Evolutionary conservation across 73 alveolate genomes (phyloP), one percentile per base, ranked within the genome.

Genomic region (Symbiodinium natans): DNA sequence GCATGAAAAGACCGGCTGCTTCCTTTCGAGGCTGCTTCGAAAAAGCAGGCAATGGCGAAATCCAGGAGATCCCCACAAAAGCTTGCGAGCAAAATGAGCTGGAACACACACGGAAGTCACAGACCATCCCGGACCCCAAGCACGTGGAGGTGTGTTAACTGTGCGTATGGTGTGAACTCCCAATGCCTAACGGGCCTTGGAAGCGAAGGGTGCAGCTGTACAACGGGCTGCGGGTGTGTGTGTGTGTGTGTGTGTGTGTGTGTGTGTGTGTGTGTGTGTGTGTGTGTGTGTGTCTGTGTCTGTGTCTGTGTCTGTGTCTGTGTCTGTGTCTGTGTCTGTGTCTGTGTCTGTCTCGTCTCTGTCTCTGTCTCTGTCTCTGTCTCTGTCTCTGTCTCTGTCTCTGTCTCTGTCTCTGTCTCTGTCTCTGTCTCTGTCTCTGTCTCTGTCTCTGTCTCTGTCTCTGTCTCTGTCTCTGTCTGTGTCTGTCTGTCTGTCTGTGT

Each of bases 401-500:
- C 85, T 36, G 46, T 31, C 48, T 74, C 85, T 23, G 46, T 74
- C 48, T 34, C 86, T 38, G 48, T 17, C 34, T 77, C 86, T 29
- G 48, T 77, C 31, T 11, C 54, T 10, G 42, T 17, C 52, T 36
- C 46, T 19, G 48, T 36, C 36, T 77, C 54, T n/a, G 86, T 75
- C 52, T n/a, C 86, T 33, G 31, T 75, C 33, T 75, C 86, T 75
- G 86, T 74, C 46, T 74, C 85, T 74, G 46, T 74, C 46, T 74
- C 85, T 74, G 46, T 74, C 46, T 74, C 85, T 74, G 46, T 74
- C 46, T 74, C 85, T 74, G 46, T 74, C 46, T 74, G 43, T 74
- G 52, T 68, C 40, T 68, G 36, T 29, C 38, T 68, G 36, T 29
- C 40, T 68, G 82, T 68, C 40, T 68, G 82, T 29, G 36, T 68